A percentile compares a stretch with the other conserved stretches of the same genome.
Conservation (phyloP, 2,329 filamentous ascomycete genomes). For the Ophiosphaerella herpotricha region DNA sequence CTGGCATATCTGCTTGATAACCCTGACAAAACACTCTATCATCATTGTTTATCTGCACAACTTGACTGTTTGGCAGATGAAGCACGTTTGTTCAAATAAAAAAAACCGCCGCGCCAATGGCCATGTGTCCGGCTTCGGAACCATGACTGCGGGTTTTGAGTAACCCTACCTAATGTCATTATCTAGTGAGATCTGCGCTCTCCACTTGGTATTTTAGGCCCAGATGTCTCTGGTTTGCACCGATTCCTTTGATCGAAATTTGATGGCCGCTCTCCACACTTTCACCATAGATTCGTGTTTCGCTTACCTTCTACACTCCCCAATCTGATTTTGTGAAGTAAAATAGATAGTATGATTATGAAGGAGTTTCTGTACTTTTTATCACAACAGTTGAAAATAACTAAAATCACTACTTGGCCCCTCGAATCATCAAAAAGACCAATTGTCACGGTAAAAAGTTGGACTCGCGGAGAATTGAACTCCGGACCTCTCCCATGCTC, state of each 20-base stretch:
- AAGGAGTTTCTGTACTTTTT: no score
- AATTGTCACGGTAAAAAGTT: no score
- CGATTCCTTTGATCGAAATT: no score
- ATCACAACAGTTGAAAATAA: no score
- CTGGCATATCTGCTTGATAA: background rate
- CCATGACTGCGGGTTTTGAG: slow-evolving; percentile 28
- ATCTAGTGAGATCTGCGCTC: slow-evolving; percentile 15
- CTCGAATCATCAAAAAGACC: no score
- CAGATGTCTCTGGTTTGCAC: background rate
- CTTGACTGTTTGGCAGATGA: slow-evolving; percentile 20
- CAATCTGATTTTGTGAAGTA: no score
- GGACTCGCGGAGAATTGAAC: slow-evolving; percentile 3
- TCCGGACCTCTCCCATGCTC: slow-evolving; percentile 20
- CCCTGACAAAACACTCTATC: no score
- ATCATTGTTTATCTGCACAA: slow-evolving; percentile 25
- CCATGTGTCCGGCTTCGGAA: slow-evolving; percentile 33
- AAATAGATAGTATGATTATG: no score
- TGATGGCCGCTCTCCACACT: no score
- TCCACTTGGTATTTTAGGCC: slow-evolving; percentile 9
- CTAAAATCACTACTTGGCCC: no score
- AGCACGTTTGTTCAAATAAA: slow-evolving; percentile 16
- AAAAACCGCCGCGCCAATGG: slow-evolving; percentile 24
- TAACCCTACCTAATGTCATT: slow-evolving; percentile 18
- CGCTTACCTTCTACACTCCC: no score
- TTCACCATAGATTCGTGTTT: no score